Evolutionary conservation across 1,284 basidiomycete species (phyloP).

Genomic region (Puccinia polysora): DNA sequence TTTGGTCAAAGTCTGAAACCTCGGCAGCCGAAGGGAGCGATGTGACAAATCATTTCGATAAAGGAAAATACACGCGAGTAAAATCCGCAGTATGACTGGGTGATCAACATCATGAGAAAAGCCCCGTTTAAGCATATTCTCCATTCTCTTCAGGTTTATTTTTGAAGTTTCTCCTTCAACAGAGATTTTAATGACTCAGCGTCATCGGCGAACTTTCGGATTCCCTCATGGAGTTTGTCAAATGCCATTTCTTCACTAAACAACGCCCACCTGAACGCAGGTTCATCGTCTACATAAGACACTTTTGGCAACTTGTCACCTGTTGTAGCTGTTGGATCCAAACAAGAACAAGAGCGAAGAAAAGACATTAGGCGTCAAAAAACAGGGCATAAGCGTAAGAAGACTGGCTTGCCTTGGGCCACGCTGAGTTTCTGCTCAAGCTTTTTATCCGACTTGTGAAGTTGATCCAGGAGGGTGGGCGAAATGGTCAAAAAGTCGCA

Average conservation of each 20-base stretch:
- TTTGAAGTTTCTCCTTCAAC: constrained; percentile 68
- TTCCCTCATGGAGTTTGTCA: constrained; percentile 73
- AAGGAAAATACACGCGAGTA: too few relatives aligned
- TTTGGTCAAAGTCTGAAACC: too few relatives aligned
- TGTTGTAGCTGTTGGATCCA: constrained; percentile 6
- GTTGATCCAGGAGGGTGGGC: constrained; percentile 82
- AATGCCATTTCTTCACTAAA: constrained; percentile 56
- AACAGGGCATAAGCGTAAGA: neutral
- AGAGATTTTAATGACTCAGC: constrained; percentile 80
- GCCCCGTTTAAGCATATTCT: too few relatives aligned
- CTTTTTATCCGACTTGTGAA: constrained; percentile 67
- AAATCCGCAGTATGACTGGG: too few relatives aligned
- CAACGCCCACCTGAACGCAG: constrained; percentile 89
- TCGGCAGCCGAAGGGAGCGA: too few relatives aligned
- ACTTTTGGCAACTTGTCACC: constrained; percentile 71
- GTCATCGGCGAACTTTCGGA: constrained; percentile 94
- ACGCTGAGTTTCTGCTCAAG: constrained; percentile 82
- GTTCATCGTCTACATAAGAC: constrained; percentile 81
- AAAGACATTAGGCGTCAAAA: too few relatives aligned
- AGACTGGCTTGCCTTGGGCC: constrained; percentile 59
- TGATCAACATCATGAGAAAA: too few relatives aligned
- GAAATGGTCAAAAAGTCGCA: constrained; percentile 96
- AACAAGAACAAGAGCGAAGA: too few relatives aligned
- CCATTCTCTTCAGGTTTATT: too few relatives aligned
- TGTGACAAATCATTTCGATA: too few relatives aligned